Percentiles rank a stretch among this genome's conserved stretches.
Evolutionary conservation across 2,329 filamentous ascomycete species (phyloP).

Genomic region (Phyllosticta citribraziliensis): DNA sequence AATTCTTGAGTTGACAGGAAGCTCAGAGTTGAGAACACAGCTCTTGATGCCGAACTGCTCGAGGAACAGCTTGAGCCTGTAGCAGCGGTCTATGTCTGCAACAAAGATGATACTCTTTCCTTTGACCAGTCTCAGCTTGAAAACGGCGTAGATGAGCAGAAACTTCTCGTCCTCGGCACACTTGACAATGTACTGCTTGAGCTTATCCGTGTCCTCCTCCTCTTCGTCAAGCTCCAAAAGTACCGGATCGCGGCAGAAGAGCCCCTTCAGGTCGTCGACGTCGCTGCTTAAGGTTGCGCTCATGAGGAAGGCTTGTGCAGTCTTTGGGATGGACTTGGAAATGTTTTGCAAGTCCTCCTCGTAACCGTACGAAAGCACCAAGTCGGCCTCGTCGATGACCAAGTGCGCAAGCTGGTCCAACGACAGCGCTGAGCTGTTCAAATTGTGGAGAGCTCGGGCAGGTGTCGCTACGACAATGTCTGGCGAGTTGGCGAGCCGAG

Average conservation of each 20-base stretch:
- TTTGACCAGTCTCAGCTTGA: conserved; percentile 87
- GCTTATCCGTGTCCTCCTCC: conserved; percentile 63
- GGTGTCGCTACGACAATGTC: conserved; percentile 90
- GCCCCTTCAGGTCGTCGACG: conserved; percentile 70
- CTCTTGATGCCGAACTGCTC: conserved; percentile 95
- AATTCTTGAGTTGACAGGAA: conserved; percentile 84
- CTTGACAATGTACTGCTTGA: conserved; percentile 83
- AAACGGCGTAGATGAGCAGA: conserved; percentile 82
- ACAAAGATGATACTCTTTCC: conserved; percentile 85
- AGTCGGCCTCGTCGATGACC: conserved; percentile 87
- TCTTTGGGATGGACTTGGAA: conserved; percentile 67
- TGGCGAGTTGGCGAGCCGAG: conserved; percentile 73
- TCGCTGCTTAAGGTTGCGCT: conserved; percentile 86
- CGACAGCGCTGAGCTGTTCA: conserved; percentile 62
- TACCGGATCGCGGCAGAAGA: conserved; percentile 76
- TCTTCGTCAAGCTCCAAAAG: conserved; percentile 75
- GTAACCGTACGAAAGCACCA: conserved; percentile 90
- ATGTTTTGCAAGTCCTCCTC: conserved; percentile 80
- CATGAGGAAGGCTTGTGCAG: conserved; percentile 85
- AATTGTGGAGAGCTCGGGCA: conserved; percentile 67
- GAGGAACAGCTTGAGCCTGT: conserved; percentile 86
- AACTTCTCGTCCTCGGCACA: conserved; percentile 98
- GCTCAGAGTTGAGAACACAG: conserved; percentile 86
- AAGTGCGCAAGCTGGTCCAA: conserved; percentile 64
- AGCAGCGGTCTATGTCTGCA: conserved; percentile 78